These are phyloP conservation scores for Sapria himalayana DNA, from an alignment of 345 rosid species.

Conservation along the genomic window DNA sequence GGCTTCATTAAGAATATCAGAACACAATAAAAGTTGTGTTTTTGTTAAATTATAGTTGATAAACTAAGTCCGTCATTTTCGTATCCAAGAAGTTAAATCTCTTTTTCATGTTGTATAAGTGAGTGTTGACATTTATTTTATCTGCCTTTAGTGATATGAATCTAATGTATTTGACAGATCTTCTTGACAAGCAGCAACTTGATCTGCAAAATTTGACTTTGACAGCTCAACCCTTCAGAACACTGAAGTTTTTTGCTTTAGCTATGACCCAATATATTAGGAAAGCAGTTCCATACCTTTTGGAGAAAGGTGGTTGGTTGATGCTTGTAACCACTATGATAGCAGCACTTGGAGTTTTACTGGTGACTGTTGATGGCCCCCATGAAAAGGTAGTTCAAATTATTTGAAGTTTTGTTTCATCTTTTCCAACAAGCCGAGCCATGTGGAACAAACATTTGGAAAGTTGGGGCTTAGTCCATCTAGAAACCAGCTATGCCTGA, in stretches of 20 bases:
- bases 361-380: conserved; percentile 60
- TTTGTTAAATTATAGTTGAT: no score
- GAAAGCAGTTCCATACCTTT: conserved; percentile 25
- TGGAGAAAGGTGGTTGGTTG: conserved; percentile 57
- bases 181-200: conserved; percentile 35
- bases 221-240: conserved; percentile 48
- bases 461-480: no score
- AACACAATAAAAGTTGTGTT: no score
- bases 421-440: no score
- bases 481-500: no score
- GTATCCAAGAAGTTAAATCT: no score
- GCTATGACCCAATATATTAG: conserved; percentile 39
- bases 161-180: conserved; percentile 19
- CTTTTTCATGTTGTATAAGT: no score
- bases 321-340: conserved; percentile 27
- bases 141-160: not conserved
- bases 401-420: no score
- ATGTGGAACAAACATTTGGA: no score
- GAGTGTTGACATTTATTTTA: no score
- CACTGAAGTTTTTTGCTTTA: conserved; percentile 42
- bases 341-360: conserved; percentile 24
- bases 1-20: no score
- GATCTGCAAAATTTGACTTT: conserved; percentile 58
- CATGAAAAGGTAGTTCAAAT: conserved; percentile 50
- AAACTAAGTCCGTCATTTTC: no score